Percentiles rank a stretch among this genome's conserved stretches.
phyloP scores from a whole-genome alignment of 495 filamentous ascomycete species.

The Symbiotaphrina buchneri region DNA sequence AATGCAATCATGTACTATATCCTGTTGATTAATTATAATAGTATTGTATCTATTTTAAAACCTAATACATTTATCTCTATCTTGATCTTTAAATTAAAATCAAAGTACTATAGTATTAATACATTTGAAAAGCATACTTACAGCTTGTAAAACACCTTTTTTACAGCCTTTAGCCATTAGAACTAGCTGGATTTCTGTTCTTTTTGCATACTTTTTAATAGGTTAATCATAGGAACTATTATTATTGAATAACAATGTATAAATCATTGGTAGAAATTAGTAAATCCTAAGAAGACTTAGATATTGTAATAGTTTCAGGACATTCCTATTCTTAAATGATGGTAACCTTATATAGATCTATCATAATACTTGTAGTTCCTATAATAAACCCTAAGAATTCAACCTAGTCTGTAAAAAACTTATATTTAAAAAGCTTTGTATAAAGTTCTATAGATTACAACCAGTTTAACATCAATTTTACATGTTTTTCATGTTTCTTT shows the following conservation, averaged over 20 bases:
- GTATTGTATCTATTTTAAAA: no score
- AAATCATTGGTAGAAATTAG: no score
- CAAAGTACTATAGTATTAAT: conserved; percentile 4
- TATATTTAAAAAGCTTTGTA: no score
- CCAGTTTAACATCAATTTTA: conserved; percentile 3
- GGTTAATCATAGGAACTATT: conserved; percentile 5
- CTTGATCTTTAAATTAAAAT: conserved; percentile 2
- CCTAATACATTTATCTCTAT: conserved; percentile 6
- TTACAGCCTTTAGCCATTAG: conserved; percentile 1
- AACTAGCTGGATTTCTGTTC: conserved; percentile 2
- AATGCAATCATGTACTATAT: conserved; percentile 4
- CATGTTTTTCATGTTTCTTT: conserved; percentile 4
- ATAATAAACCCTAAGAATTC: conserved; percentile 8
- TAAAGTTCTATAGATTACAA: conserved; percentile 5
- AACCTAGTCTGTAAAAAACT: conserved; percentile 6
- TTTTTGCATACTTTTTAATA: conserved; percentile 4
- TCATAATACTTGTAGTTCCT: conserved; percentile 2
- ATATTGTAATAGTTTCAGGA: conserved; percentile 5
- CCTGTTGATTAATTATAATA: conserved; percentile 3
- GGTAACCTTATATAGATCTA: conserved; percentile 6
- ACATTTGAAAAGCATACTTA: conserved; percentile 4
- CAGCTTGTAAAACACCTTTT: conserved; percentile 6
- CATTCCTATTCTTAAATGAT: conserved; percentile 7
- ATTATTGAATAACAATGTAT: conserved; percentile 8
- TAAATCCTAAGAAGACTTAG: conserved; percentile 7